Percentiles rank a stretch among this genome's conserved stretches.
phyloP scores from a whole-genome alignment of 495 filamentous ascomycete genomes.

The Neurospora sp. region DNA sequence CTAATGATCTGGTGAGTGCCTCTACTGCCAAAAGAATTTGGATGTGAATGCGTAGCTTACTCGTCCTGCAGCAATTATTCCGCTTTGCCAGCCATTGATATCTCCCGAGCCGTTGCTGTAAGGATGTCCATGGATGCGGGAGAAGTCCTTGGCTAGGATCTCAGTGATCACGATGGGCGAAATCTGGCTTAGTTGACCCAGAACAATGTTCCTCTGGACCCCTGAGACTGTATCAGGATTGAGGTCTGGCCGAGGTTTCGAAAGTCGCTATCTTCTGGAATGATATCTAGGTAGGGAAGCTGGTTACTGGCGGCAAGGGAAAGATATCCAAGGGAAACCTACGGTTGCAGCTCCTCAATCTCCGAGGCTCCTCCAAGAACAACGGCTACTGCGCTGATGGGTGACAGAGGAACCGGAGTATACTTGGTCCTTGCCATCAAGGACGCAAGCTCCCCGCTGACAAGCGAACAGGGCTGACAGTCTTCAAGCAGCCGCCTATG shows the following conservation, averaged over 20 bases:
- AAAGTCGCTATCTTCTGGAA: neutral
- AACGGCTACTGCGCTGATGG: neutral
- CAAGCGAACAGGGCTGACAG: neutral
- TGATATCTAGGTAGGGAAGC: neutral
- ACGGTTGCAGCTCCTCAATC: neutral
- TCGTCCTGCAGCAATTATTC: slow-evolving; percentile 46
- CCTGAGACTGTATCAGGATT: slow-evolving; percentile 29
- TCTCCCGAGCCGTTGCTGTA: slow-evolving; percentile 39
- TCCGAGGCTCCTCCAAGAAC: neutral
- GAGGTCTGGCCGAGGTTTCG: neutral
- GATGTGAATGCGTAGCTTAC: neutral
- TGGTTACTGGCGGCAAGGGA: neutral
- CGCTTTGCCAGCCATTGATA: slow-evolving; percentile 53
- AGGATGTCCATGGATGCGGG: slow-evolving; percentile 63
- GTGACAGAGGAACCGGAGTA: neutral
- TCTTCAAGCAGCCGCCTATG: neutral
- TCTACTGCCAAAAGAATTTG: neutral
- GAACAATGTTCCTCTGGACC: slow-evolving; percentile 45
- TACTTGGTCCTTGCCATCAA: neutral
- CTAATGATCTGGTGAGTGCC: slow-evolving; percentile 9
- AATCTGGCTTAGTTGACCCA: slow-evolving; percentile 48
- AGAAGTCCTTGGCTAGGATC: slow-evolving; percentile 61
- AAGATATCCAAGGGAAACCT: neutral
- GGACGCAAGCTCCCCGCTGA: neutral
- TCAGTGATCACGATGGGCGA: slow-evolving; percentile 57